Evolutionary conservation across 495 filamentous ascomycete genomes (phyloP), one percentile per base, ranked within the genome.

Genomic region (Parathielavia appendiculata): DNA sequence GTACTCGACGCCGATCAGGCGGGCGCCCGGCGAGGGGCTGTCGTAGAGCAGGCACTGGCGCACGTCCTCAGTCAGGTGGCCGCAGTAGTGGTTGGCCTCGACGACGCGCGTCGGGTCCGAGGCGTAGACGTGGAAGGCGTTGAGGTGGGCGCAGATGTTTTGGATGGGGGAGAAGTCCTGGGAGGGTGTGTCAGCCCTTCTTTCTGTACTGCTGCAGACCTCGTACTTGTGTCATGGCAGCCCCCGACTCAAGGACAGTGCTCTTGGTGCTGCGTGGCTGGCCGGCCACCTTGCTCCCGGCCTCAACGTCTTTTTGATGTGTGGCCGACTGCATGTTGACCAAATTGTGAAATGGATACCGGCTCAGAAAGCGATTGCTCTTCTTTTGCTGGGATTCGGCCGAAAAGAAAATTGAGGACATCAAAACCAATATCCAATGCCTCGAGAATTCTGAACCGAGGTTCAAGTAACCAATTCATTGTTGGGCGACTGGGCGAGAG

Each of bases 1-100:
- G 77, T 96, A 96, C 72, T 97, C 92, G 61, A 96, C 77, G 39
- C 91, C 91, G 59, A 96, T 85, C 13, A 96, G 76, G 3, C 86
- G 79, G 10, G 91, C 90, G 46, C 83, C 83, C 17, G 80, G 73
- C 0, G 72, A 71, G 0, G 83, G 74, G 1, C 79, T 78, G 71
- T 92, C 89, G 77, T 95, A 96, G 51, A 96, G 82, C 40, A 96
- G 79, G 65, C 92, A 97, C 77, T 92, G 89, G 20, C 90, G 82
- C 54, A 75, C 72, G 17, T 76, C 75, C 70, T 89, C 83, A 56
- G 86, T 90, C 10, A 95, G 59, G 64, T 92, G 89, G 12, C 84
- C 76, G 67, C 90, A 96, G 73, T 93, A 96, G 68, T 96, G 91
- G 67, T 92, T 90, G 4, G 88, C 76, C 65, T 93, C 89, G 26